A percentile compares a stretch with the other conserved stretches of the same genome.
Conservation (phyloP, 1,284 basidiomycete genomes). For the Ceratobasidium sp. region DNA sequence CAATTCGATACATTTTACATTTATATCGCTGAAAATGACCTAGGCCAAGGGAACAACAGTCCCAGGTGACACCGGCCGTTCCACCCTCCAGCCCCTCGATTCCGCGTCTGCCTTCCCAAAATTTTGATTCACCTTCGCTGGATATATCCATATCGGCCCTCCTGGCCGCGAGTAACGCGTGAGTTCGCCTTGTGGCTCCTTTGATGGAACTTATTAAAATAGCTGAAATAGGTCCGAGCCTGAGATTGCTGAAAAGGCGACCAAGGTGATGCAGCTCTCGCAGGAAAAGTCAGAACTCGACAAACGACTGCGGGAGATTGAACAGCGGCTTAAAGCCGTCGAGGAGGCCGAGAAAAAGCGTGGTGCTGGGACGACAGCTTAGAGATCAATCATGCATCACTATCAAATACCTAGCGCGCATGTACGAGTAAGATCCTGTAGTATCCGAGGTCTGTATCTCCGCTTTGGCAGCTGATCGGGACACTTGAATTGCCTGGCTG, state of each 20-base stretch:
- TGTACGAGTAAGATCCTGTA: slow-evolving; percentile 24
- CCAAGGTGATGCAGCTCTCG: slow-evolving; percentile 22
- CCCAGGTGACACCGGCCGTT: slow-evolving; percentile 15
- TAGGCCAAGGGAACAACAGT: slow-evolving; percentile 10
- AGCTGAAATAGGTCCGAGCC: slow-evolving; percentile 35
- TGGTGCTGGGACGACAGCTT: slow-evolving; percentile 13
- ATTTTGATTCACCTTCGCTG: slow-evolving; percentile 30
- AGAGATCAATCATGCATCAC: slow-evolving; percentile 11
- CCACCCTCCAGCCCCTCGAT: slow-evolving; percentile 37
- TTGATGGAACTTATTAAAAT: background rate
- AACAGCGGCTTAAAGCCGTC: slow-evolving; percentile 31
- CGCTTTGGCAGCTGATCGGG: background rate
- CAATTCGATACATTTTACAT: background rate
- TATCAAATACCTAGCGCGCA: slow-evolving; percentile 18
- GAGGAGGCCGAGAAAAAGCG: slow-evolving; percentile 35
- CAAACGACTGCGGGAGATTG: slow-evolving; percentile 15
- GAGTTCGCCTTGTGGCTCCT: background rate
- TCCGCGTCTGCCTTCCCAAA: slow-evolving; percentile 34
- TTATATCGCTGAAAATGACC: slow-evolving; percentile 16
- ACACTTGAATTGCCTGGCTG: slow-evolving; percentile 2
- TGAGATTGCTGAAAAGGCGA: slow-evolving; percentile 7
- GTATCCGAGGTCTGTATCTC: slow-evolving; percentile 4
- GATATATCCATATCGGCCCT: slow-evolving; percentile 28
- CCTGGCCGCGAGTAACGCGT: slow-evolving; percentile 18
- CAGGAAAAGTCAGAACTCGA: slow-evolving; percentile 25